Percentiles rank a stretch among this genome's conserved stretches.
phyloP scores from a whole-genome alignment of 495 filamentous ascomycete species.

The Penicillium tannophilum region DNA sequence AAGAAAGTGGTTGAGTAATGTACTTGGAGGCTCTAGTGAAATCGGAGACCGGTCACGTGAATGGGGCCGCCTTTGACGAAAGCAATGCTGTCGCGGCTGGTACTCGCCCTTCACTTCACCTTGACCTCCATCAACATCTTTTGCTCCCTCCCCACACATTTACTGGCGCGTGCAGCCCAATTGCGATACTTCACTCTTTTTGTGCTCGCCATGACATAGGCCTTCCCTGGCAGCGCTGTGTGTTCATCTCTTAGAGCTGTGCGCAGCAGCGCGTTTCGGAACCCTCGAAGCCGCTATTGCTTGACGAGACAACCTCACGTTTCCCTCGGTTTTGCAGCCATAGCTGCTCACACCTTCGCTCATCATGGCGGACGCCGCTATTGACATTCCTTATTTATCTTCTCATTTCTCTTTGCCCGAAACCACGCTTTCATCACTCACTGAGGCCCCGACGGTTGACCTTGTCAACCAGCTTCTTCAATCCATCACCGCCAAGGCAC shows the following conservation, averaged over 20 bases:
- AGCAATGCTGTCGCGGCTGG: background rate
- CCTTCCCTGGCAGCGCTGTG: slow-evolving; percentile 21
- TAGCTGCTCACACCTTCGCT: slow-evolving; percentile 10
- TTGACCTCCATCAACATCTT: background rate
- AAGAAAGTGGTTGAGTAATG: background rate
- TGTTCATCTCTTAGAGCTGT: slow-evolving; percentile 28
- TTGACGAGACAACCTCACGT: background rate
- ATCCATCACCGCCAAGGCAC: slow-evolving; percentile 70
- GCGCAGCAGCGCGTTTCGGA: slow-evolving; percentile 22
- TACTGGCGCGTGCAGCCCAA: background rate
- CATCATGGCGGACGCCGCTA: slow-evolving; percentile 73
- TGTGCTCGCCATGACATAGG: slow-evolving; percentile 25
- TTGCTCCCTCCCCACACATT: background rate
- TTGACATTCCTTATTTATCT: slow-evolving; percentile 76
- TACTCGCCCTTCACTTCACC: background rate
- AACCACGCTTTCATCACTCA: slow-evolving; percentile 61
- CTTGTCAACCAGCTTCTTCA: slow-evolving; percentile 70
- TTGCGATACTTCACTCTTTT: slow-evolving; percentile 9
- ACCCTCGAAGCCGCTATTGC: slow-evolving; percentile 8
- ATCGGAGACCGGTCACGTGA: background rate
- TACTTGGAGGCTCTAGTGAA: slow-evolving; percentile 1
- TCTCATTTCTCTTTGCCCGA: slow-evolving; percentile 73
- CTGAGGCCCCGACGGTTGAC: slow-evolving; percentile 74
- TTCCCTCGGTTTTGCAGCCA: background rate
- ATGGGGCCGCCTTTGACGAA: slow-evolving; percentile 3